A percentile compares a stretch with the other conserved stretches of the same genome.
These are phyloP conservation scores for Mayamaea pseudoterrestris DNA, from an alignment of 108 stramenopile genomes.

Conservation along the genomic window DNA sequence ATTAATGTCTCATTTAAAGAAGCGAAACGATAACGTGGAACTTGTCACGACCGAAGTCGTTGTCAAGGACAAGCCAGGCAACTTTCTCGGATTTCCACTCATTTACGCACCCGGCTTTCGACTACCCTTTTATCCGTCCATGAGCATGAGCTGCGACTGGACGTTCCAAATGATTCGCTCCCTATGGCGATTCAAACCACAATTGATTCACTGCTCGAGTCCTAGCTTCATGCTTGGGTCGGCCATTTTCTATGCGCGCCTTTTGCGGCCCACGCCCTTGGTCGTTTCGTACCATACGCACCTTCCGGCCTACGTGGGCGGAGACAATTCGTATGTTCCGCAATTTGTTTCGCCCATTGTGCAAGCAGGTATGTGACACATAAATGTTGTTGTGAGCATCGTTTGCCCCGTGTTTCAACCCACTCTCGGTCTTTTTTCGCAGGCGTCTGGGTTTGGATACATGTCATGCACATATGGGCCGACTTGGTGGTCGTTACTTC, in stretches of 20 bases:
- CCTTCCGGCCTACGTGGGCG: conserved; percentile 49
- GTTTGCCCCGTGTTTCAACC: too few species aligned
- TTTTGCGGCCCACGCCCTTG: conserved; percentile 22
- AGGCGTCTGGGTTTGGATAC: conserved; percentile 29
- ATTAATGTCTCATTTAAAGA: background rate
- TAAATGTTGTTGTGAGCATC: too few species aligned
- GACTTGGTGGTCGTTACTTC: conserved; percentile 72
- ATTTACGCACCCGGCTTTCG: conserved; percentile 33
- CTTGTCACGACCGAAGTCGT: conserved; percentile 1
- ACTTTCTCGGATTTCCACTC: conserved; percentile 5
- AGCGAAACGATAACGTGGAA: background rate
- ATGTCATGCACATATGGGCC: conserved; percentile 38
- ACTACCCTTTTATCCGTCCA: conserved; percentile 24
- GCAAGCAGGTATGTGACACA: too few species aligned
- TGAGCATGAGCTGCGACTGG: conserved; percentile 16
- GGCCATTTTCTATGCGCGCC: conserved; percentile 19
- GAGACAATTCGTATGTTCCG: conserved; percentile 22
- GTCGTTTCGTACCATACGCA: conserved; percentile 67
- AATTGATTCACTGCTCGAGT: conserved; percentile 66
- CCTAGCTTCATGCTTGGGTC: conserved; percentile 56
- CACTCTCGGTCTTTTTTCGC: too few species aligned
- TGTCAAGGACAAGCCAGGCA: background rate
- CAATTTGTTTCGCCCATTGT: too few species aligned
- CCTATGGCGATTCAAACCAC: conserved; percentile 18
- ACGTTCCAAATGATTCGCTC: conserved; percentile 8